phyloP scores from a whole-genome alignment of 345 rosid species.

The Jatropha curcas region DNA sequence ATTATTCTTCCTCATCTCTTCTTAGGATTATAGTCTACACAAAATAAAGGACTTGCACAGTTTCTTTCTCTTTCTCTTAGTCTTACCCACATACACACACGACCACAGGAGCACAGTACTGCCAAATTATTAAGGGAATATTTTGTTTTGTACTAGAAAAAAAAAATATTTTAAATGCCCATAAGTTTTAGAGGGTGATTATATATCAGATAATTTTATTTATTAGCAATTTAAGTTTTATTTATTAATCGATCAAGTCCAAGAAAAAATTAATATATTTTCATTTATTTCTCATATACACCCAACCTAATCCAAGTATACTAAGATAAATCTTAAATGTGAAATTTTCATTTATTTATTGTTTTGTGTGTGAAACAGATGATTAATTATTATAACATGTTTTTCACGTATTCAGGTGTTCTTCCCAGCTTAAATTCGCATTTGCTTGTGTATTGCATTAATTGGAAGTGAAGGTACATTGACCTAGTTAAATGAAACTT shows the following conservation, averaged over 20 bases:
- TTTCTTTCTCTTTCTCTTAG: slow-evolving; percentile 9
- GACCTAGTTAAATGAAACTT: background rate
- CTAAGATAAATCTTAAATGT: no score
- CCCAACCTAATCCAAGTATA: no score
- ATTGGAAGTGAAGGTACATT: background rate
- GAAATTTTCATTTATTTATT: no score
- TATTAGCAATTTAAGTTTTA: no score
- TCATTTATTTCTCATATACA: no score
- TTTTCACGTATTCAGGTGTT: background rate
- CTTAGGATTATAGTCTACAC: slow-evolving; percentile 1
- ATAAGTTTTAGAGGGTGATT: no score
- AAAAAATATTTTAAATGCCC: background rate
- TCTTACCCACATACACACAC: background rate
- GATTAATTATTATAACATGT: background rate
- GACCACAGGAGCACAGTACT: slow-evolving; percentile 16
- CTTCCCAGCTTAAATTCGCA: background rate
- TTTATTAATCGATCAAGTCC: no score
- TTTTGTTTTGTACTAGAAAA: slow-evolving; percentile 2
- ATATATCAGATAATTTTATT: no score
- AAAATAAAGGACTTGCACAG: slow-evolving; percentile 15
- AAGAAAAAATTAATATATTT: no score
- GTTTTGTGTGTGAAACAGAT: no score
- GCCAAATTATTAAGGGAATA: slow-evolving; percentile 24
- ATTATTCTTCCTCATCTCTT: slow-evolving; percentile 20
- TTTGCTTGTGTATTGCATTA: background rate